Base-by-base conservation (phyloP, 441 rosid genomes). In the Euphorbia corollata region DNA sequence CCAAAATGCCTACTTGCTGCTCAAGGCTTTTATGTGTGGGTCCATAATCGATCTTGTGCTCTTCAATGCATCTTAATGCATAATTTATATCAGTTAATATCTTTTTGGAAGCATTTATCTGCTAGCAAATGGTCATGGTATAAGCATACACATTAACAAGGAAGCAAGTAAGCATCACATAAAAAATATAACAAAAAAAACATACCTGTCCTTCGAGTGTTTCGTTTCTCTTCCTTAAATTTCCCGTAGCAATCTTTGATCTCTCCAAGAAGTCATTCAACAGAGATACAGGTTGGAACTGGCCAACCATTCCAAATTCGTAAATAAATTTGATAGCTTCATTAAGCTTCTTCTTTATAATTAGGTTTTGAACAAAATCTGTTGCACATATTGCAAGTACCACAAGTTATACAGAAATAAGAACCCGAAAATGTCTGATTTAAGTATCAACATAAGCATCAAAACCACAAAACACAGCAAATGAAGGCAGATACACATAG, bases 291-390 rank as follows among this genome's bases (percentile, higher is more conserved):
- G 72, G 80, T 45, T 77, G 81, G 58, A 79, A 77, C 56, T 77
- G 64, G 0, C 63, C 54, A 54, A 62, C 77, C 50, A 71, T 70
- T 48, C 73, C 61, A 71, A 83, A 73, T 27, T 64, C 74, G 61
- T 34, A 67, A 53, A 79, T 75, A 68, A 71, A 80, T 24, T 66
- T 58, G 63, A 83, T 63, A 50, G 84, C 84, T 59, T 64, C 74
- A 18, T 67, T 4, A 7, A 67, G 53, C 72, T 75, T 53, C 70
- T 75, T 70, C 67, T 66, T 68, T 23, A 3, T 34, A 5, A 80
- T 62, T 55, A 83, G 84, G n/a, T 70, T 66, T 68, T 58, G 48
- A 67, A 83, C 70, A 64, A 83, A 54, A 59, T 71, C 84, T 83
- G 70, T 59, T 53, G 18, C 19, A 56, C 13, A 43, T 13, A 43